A percentile compares a stretch with the other conserved stretches of the same genome.
phyloP scores from a whole-genome alignment of 2,329 filamentous ascomycete species.

The Setomelanomma holmii region DNA sequence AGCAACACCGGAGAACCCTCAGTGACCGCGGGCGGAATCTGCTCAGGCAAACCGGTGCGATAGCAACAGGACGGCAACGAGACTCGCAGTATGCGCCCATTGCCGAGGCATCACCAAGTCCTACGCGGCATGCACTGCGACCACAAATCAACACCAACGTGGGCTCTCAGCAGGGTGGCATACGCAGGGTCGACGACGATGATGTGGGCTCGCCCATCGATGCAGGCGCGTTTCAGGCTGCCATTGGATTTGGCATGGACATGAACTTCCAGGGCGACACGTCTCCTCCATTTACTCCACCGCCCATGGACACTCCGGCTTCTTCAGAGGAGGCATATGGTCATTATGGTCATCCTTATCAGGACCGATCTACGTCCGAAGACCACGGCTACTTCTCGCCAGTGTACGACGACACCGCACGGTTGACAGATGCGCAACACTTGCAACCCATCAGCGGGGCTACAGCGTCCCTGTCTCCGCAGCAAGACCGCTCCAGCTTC shows the following conservation, averaged over 20 bases:
- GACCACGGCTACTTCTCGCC: slow-evolving; percentile 63
- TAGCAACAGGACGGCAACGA: slow-evolving; percentile 49
- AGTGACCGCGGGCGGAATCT: slow-evolving; percentile 58
- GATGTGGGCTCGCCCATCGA: slow-evolving; percentile 52
- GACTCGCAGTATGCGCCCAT: slow-evolving; percentile 61
- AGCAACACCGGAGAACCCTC: slow-evolving; percentile 53
- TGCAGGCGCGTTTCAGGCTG: slow-evolving; percentile 56
- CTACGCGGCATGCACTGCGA: slow-evolving; percentile 40
- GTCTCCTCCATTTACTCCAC: slow-evolving; percentile 34
- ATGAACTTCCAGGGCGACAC: slow-evolving; percentile 54
- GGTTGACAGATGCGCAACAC: slow-evolving; percentile 63
- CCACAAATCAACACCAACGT: slow-evolving; percentile 48
- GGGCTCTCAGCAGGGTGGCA: slow-evolving; percentile 34
- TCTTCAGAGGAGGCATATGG: slow-evolving; percentile 59
- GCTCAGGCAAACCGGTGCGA: slow-evolving; percentile 52
- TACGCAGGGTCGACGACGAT: slow-evolving; percentile 45
- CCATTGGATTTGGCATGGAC: slow-evolving; percentile 56
- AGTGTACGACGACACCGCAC: slow-evolving; percentile 64
- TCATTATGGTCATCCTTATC: slow-evolving; percentile 37
- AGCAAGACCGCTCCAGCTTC: slow-evolving; percentile 58
- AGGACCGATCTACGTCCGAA: slow-evolving; percentile 57
- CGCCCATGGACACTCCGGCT: slow-evolving; percentile 26
- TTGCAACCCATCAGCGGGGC: slow-evolving; percentile 65
- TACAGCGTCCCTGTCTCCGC: slow-evolving; percentile 47
- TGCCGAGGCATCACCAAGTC: slow-evolving; percentile 60